Evolutionary conservation across 768 basidiomycete genomes (phyloP).

Genomic region (Russula brevipes): DNA sequence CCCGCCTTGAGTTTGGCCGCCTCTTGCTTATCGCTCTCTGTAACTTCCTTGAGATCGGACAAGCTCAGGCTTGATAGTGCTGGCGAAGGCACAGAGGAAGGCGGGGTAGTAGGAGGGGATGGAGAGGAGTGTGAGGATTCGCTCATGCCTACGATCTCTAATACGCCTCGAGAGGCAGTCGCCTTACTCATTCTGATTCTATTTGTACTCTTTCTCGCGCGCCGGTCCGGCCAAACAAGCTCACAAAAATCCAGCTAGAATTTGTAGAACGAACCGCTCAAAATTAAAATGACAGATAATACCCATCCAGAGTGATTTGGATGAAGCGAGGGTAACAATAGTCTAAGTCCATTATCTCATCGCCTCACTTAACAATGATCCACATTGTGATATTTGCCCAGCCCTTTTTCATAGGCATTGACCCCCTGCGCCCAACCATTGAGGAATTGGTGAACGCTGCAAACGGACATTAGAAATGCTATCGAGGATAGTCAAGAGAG

Average conservation of each 20-base stretch:
- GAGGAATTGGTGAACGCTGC: conserved; percentile 59
- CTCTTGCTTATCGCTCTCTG: conserved; percentile 63
- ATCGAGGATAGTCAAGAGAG: neutral
- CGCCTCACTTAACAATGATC: conserved; percentile 20
- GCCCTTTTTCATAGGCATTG: conserved; percentile 45
- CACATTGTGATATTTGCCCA: conserved; percentile 70
- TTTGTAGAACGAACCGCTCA: neutral
- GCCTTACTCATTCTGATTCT: neutral
- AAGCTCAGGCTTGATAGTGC: conserved; percentile 48
- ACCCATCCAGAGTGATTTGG: neutral
- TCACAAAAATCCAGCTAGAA: neutral
- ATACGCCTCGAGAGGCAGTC: neutral
- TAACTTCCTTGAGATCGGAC: conserved; percentile 42
- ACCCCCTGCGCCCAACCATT: conserved; percentile 68
- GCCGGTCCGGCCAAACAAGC: conserved; percentile 7
- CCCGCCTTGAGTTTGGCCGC: conserved; percentile 72
- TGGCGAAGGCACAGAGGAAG: conserved; percentile 54
- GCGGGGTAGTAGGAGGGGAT: conserved; percentile 45
- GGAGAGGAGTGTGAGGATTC: conserved; percentile 34
- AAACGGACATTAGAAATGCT: neutral
- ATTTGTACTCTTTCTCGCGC: neutral
- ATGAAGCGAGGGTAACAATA: neutral
- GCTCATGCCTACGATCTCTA: conserved; percentile 26
- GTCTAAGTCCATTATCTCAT: neutral
- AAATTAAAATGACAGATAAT: neutral